phyloP scores from a whole-genome alignment of 2,329 filamentous ascomycete genomes.

The Curvularia sp. region DNA sequence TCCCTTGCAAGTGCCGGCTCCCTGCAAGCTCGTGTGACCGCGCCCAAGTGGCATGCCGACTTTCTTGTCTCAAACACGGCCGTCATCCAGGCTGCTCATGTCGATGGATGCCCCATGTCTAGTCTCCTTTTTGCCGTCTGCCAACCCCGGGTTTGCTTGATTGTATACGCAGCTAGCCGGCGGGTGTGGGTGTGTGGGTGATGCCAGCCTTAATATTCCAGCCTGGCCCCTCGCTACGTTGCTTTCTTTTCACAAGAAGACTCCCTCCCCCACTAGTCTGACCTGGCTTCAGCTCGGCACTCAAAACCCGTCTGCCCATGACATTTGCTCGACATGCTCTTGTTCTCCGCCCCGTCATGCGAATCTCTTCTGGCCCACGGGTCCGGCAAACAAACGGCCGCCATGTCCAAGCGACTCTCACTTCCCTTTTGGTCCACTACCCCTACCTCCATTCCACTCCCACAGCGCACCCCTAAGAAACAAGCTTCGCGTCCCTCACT shows the following conservation, averaged over 20 bases:
- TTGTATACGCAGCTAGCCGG: conserved; percentile 20
- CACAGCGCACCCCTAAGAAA: conserved; percentile 22
- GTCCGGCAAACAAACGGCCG: conserved; percentile 19
- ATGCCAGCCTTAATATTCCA: conserved; percentile 19
- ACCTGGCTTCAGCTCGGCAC: conserved; percentile 10
- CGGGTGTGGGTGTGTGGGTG: background rate
- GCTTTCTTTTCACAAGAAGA: conserved; percentile 12
- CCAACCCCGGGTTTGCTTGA: conserved; percentile 28
- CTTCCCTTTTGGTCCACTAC: conserved; percentile 28
- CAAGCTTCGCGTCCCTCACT: conserved; percentile 14
- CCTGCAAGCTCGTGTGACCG: conserved; percentile 13
- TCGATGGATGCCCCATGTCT: conserved; percentile 19
- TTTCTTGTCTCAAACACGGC: conserved; percentile 14
- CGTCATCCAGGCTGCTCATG: background rate
- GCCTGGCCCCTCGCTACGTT: conserved; percentile 18
- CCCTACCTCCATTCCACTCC: conserved; percentile 27
- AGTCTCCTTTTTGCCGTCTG: conserved; percentile 21
- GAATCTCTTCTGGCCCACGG: conserved; percentile 19
- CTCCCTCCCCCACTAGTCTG: background rate
- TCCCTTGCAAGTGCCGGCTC: conserved; percentile 6
- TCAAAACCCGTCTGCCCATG: conserved; percentile 13
- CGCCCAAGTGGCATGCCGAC: conserved; percentile 20
- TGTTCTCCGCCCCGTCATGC: conserved; percentile 34
- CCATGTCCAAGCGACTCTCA: conserved; percentile 24
- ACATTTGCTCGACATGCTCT: conserved; percentile 35